Conservation (phyloP, 2,329 filamentous ascomycete species). For the Cadophora gregata region DNA sequence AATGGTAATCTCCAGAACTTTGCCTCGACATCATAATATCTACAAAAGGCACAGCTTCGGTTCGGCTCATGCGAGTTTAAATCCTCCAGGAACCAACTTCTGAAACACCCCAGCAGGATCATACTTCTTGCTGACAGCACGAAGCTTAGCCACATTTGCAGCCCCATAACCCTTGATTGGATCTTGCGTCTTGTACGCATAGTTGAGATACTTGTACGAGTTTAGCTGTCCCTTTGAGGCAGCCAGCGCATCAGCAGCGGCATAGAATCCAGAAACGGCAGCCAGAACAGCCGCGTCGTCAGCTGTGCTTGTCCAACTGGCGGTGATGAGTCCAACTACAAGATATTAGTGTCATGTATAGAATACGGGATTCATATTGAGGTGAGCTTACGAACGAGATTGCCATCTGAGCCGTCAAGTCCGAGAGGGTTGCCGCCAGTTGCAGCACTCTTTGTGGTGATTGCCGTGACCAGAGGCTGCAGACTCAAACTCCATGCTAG, state of each 20-base stretch:
- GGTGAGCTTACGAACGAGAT: slow-evolving; percentile 9
- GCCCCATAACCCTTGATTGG: slow-evolving; percentile 50
- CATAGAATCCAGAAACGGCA: slow-evolving; percentile 9
- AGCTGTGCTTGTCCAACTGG: background rate
- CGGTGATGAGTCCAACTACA: slow-evolving; percentile 10
- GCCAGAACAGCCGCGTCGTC: slow-evolving; percentile 6
- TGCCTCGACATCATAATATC: no score
- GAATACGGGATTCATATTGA: background rate
- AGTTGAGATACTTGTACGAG: slow-evolving; percentile 53
- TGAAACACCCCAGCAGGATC: slow-evolving; percentile 49
- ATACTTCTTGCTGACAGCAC: slow-evolving; percentile 45
- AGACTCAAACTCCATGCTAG: slow-evolving; percentile 13
- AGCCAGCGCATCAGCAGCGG: slow-evolving; percentile 9
- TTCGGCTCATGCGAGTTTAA: slow-evolving; percentile 1
- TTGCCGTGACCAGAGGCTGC: slow-evolving; percentile 14
- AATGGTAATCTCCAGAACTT: no score
- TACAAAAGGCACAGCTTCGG: no score
- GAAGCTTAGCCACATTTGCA: slow-evolving; percentile 46
- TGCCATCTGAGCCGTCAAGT: slow-evolving; percentile 11
- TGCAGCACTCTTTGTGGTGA: slow-evolving; percentile 11
- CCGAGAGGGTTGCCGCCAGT: slow-evolving; percentile 16
- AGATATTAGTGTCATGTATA: background rate
- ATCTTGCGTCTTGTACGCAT: slow-evolving; percentile 50
- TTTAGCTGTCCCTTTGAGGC: slow-evolving; percentile 16
- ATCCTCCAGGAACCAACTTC: slow-evolving; percentile 32